These are phyloP conservation scores for Monilinia aucupariae DNA, from an alignment of 2,329 filamentous ascomycete species.

Conservation along the genomic window DNA sequence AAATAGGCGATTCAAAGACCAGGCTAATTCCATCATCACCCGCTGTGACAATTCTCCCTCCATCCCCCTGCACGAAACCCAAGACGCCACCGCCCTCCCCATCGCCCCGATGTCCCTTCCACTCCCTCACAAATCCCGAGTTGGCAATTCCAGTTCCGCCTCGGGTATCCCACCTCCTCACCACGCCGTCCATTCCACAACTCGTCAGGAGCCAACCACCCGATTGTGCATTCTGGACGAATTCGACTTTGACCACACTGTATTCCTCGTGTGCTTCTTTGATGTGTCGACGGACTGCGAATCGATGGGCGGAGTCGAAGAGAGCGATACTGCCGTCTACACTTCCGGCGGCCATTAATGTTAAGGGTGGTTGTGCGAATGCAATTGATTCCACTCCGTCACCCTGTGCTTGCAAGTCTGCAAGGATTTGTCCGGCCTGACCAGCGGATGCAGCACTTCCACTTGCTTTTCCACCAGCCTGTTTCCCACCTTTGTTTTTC, in stretches of 20 bases:
- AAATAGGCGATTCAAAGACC: conserved; percentile 52
- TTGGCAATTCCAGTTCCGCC: conserved; percentile 61
- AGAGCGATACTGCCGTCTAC: conserved; percentile 76
- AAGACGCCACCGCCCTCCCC: conserved; percentile 84
- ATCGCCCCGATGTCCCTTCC: conserved; percentile 81
- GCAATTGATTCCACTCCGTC: conserved; percentile 75
- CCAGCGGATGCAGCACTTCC: conserved; percentile 41
- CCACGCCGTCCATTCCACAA: conserved; percentile 86
- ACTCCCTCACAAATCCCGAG: conserved; percentile 74
- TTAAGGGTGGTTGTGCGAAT: conserved; percentile 50
- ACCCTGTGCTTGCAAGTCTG: conserved; percentile 71
- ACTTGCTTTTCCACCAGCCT: conserved; percentile 37
- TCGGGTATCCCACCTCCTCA: conserved; percentile 79
- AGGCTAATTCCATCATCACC: conserved; percentile 75
- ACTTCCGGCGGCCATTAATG: conserved; percentile 58
- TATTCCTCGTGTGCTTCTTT: conserved; percentile 79
- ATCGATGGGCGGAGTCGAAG: conserved; percentile 80
- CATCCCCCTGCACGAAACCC: conserved; percentile 81
- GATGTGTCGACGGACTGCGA: conserved; percentile 79
- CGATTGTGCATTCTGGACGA: conserved; percentile 52
- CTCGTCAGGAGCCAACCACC: conserved; percentile 71
- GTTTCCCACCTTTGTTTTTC: conserved; percentile 30
- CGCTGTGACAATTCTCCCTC: conserved; percentile 75
- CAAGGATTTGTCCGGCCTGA: conserved; percentile 69
- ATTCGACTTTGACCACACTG: conserved; percentile 89